phyloP scores from a whole-genome alignment of 106 monocot species.

The Dendrobium nobile region DNA sequence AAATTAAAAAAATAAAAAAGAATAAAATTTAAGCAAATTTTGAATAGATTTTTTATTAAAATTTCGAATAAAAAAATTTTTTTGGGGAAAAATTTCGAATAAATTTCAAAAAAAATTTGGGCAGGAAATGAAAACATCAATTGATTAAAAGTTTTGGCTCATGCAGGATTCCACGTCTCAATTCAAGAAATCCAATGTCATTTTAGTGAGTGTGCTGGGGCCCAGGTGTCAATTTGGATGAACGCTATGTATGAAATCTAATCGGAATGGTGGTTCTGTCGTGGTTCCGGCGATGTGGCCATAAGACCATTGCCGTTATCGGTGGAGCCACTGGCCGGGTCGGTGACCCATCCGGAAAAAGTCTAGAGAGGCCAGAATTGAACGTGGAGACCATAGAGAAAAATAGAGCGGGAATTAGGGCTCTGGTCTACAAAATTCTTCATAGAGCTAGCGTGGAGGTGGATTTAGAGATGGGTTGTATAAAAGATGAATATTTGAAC shows the following conservation, averaged over 20 bases:
- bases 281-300: constrained; percentile 78
- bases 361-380: constrained; percentile 67
- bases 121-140: too few species aligned
- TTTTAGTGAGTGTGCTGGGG: too few species aligned
- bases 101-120: too few species aligned
- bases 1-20: too few species aligned
- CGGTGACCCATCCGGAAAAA: constrained; percentile 90
- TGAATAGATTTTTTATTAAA: too few species aligned
- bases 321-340: constrained; percentile 86
- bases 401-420: constrained; percentile 41
- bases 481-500: constrained; percentile 18
- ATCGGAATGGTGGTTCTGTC: constrained; percentile 78
- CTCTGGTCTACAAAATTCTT: constrained; percentile 38
- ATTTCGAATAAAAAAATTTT: too few species aligned
- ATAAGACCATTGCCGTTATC: constrained; percentile 54
- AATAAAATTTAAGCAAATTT: too few species aligned
- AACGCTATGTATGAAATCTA: constrained; percentile 33
- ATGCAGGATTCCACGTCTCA: too few species aligned
- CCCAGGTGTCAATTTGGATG: too few species aligned
- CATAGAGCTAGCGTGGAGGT: background rate
- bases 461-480: background rate
- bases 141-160: too few species aligned
- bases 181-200: too few species aligned
- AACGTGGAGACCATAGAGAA: constrained; percentile 42
- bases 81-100: too few species aligned